Base-by-base conservation (phyloP, 768 basidiomycete species). In the Tephrocybe sp. region DNA sequence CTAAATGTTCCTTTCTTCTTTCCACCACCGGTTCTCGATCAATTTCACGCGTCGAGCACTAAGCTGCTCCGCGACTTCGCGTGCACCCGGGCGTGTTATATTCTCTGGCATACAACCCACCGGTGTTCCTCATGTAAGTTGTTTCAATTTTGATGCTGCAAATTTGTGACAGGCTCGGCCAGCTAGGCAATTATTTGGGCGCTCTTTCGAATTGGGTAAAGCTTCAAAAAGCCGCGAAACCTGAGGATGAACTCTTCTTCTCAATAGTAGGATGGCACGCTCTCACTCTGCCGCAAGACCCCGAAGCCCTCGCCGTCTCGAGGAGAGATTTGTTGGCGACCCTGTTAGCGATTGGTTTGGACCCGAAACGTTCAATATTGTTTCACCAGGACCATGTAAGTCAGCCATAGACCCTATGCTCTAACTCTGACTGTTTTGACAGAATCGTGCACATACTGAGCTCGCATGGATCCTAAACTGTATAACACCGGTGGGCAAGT, bases 51-150 rank as follows among this genome's bases (percentile, higher is more conserved):
- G 56, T n/a, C 56, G 57, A 54, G 54, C 51, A 15, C 47, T 59
- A 3, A 59, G 55, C 24, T 52, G 36, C 15, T 51, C 56, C 8
- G 6, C 52, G 3, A 25, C 16, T 30, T 38, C 44, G 4, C 34
- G 31, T 15, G 24, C 37, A 12, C 19, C 21, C 16, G 45, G 51
- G 49, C 47, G 79, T 12, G 73, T 84, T 41, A 71, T 94, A 30
- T 88, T 97, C 64, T 92, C 90, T 11, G 94, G 93, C 3, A 95
- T 97, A 24, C 94, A 95, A 62, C 94, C 94, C 0, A 94, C 94
- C 1, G 91, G 93, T 0, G 81, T 88, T 2, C 90, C 91, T 40
- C 93, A 95, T 69, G 93, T 94, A 65, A 57, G 79, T 63, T 2
- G 10, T n/a, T 29, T 6, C 24, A 15, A 16, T 19, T 19, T 16